Percentiles rank a stretch among this genome's conserved stretches.
Conservation (phyloP, 2,329 filamentous ascomycete genomes). For the Mariannaea sp. region DNA sequence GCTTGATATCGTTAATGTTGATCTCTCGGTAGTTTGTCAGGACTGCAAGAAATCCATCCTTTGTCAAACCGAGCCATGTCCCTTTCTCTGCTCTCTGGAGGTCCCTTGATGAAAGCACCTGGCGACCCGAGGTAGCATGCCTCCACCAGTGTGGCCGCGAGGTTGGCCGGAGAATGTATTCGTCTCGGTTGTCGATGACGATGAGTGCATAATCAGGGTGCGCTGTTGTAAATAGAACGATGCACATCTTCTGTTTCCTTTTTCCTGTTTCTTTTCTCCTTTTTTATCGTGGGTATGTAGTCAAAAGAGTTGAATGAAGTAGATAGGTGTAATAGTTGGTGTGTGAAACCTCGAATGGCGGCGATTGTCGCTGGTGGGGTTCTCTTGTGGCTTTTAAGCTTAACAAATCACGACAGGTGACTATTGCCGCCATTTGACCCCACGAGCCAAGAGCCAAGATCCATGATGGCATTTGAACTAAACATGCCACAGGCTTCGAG, state of each 20-base stretch:
- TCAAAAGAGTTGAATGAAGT: conserved; percentile 14
- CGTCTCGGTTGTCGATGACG: conserved; percentile 78
- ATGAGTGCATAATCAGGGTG: conserved; percentile 78
- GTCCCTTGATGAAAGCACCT: conserved; percentile 64
- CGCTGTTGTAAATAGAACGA: conserved; percentile 74
- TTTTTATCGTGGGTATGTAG: not conserved
- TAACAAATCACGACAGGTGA: conserved; percentile 9
- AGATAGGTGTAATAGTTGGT: too few species aligned
- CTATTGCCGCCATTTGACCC: conserved; percentile 6
- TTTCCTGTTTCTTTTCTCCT: conserved; percentile 7
- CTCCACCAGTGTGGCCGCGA: conserved; percentile 69
- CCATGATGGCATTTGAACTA: conserved; percentile 5
- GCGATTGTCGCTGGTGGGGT: conserved; percentile 15
- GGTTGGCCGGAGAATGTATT: conserved; percentile 68
- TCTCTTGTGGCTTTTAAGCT: conserved; percentile 27
- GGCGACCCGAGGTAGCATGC: conserved; percentile 46
- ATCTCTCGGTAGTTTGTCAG: conserved; percentile 70
- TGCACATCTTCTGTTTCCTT: conserved; percentile 64
- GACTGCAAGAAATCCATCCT: conserved; percentile 63
- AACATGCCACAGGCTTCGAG: conserved; percentile 20
- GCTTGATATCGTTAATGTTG: conserved; percentile 52
- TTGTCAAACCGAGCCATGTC: conserved; percentile 69
- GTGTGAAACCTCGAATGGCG: conserved; percentile 17
- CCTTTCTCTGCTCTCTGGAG: conserved; percentile 65
- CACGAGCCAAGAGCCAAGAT: conserved; percentile 6